Conservation (phyloP, 1,284 basidiomycete species). For the Microbotryum saponariae region DNA sequence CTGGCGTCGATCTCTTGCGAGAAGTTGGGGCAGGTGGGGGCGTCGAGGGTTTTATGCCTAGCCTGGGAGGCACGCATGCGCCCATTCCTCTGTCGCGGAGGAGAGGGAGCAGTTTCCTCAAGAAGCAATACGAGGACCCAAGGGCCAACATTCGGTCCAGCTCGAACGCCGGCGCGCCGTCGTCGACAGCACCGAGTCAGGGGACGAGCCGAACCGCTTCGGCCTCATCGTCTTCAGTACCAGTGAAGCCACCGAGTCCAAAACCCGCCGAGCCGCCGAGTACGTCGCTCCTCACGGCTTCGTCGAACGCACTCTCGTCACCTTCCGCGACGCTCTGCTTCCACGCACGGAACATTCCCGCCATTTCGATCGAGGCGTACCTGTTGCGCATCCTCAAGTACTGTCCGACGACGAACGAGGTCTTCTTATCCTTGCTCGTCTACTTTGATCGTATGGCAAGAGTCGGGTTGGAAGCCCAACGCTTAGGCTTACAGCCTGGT, state of each 20-base stretch:
- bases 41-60: conserved; percentile 32
- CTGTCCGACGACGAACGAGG: conserved; percentile 96
- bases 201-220: background rate
- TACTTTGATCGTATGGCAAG: conserved; percentile 82
- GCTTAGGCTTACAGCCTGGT: conserved; percentile 16
- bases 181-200: background rate
- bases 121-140: background rate
- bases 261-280: conserved; percentile 16
- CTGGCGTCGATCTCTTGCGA: conserved; percentile 26
- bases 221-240: background rate
- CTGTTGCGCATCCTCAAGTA: conserved; percentile 93
- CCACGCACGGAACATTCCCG: conserved; percentile 90
- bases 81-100: conserved; percentile 23
- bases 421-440: conserved; percentile 85
- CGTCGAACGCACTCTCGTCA: conserved; percentile 63
- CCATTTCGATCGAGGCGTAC: conserved; percentile 90
- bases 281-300: conserved; percentile 57
- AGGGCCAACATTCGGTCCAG: background rate
- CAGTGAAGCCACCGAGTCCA: background rate
- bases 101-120: conserved; percentile 24
- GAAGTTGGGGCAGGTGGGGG: conserved; percentile 21
- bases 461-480: conserved; percentile 31
- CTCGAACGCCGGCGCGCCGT: conserved; percentile 26
- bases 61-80: conserved; percentile 25
- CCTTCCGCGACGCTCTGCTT: conserved; percentile 81